Conservation (phyloP, 1,284 basidiomycete species). For the Melampsora americana region DNA sequence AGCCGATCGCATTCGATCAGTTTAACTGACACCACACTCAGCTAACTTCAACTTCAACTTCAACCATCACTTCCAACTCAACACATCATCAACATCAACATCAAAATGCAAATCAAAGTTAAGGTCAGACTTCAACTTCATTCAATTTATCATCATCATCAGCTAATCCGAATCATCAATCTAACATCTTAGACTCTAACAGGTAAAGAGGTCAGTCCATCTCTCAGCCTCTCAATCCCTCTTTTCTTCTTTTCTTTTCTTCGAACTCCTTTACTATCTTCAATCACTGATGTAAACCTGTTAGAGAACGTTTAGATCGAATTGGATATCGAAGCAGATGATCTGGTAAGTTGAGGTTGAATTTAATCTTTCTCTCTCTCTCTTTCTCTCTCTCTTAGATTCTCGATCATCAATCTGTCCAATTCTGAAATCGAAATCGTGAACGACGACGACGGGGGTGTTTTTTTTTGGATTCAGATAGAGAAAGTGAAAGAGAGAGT, state of each 20-base stretch:
- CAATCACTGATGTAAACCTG: not conserved
- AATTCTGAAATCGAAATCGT: too few species aligned
- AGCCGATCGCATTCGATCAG: too few species aligned
- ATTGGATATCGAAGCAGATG: conserved; percentile 41
- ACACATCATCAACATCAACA: too few species aligned
- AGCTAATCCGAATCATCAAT: not conserved
- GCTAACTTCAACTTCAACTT: not conserved
- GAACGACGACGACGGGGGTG: too few species aligned
- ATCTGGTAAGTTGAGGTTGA: conserved; percentile 17
- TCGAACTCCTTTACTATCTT: too few species aligned
- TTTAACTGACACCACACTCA: too few species aligned
- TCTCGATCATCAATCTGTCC: too few species aligned
- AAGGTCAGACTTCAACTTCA: conserved; percentile 26
- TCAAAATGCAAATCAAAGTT: conserved; percentile 42
- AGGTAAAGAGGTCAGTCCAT: conserved; percentile 27
- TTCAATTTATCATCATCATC: too few species aligned
- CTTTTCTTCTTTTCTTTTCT: not conserved
- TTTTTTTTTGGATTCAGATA: conserved; percentile 62
- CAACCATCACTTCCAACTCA: not conserved
- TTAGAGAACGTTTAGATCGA: conserved; percentile 15
- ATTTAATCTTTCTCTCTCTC: not conserved
- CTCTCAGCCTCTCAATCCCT: too few species aligned
- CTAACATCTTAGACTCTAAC: conserved; percentile 28
- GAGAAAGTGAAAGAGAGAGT: conserved; percentile 96
- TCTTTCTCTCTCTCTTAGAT: too few species aligned